A percentile compares a stretch with the other conserved stretches of the same genome.
phyloP scores from a whole-genome alignment of 2,329 filamentous ascomycete genomes.

The Aspergillus vadensis region DNA sequence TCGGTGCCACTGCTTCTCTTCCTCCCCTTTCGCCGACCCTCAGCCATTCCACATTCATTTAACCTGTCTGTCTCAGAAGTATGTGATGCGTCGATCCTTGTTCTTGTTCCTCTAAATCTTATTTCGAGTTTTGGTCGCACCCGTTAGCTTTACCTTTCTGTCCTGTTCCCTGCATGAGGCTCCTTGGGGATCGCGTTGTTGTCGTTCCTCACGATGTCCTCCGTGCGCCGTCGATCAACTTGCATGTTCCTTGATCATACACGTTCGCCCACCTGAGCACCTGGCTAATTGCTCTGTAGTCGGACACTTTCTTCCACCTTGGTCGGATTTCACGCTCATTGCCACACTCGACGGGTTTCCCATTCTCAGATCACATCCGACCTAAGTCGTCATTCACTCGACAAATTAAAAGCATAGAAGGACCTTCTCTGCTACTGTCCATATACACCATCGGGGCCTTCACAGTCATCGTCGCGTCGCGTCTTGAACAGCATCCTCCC shows the following conservation, averaged over 20 bases:
- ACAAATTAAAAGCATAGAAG: neutral
- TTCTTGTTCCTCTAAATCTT: neutral
- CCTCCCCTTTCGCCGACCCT: constrained; percentile 3
- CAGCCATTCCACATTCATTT: constrained; percentile 4
- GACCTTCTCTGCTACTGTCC: neutral
- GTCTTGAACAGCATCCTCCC: constrained; percentile 10
- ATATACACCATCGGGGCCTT: neutral
- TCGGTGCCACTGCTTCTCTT: constrained; percentile 9
- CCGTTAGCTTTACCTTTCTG: neutral
- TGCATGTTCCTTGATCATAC: constrained; percentile 15
- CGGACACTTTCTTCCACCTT: neutral
- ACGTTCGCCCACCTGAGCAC: neutral
- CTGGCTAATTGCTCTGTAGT: constrained; percentile 5
- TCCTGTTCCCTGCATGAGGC: neutral
- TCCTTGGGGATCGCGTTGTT: constrained; percentile 13
- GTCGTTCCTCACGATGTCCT: constrained; percentile 13
- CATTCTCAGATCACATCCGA: neutral
- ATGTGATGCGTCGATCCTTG: constrained; percentile 10
- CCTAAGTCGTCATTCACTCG: neutral
- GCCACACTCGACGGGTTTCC: constrained; percentile 1
- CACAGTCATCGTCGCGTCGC: constrained; percentile 3
- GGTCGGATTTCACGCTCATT: neutral
- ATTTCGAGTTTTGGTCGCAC: neutral
- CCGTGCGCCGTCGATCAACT: constrained; percentile 9
- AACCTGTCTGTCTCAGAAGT: constrained; percentile 11